Evolutionary conservation across 805 yeast species (phyloP).

Genomic region (Yamadazyma laniorum): DNA sequence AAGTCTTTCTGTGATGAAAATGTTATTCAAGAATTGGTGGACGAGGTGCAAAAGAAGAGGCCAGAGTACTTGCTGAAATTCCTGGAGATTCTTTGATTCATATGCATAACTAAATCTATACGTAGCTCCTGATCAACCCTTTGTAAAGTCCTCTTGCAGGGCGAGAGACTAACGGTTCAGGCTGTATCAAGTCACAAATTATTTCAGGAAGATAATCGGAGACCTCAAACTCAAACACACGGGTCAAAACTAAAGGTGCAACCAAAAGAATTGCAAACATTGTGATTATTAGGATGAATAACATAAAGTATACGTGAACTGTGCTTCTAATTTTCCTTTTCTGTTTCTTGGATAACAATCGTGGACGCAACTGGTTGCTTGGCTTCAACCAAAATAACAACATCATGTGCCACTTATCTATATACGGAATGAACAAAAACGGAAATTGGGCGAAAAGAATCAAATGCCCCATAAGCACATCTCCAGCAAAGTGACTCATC

Average conservation of each 20-base stretch:
- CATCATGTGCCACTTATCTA: constrained; percentile 66
- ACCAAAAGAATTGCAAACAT: constrained; percentile 33
- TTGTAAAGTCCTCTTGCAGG: constrained; percentile 43
- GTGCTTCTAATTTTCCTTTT: constrained; percentile 36
- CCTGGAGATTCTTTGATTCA: background rate
- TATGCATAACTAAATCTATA: background rate
- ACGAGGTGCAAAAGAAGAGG: background rate
- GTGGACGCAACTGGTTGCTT: constrained; percentile 47
- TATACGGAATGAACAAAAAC: constrained; percentile 57
- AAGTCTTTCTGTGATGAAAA: constrained; percentile 29
- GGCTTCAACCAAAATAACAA: constrained; percentile 69
- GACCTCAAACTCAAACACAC: constrained; percentile 37
- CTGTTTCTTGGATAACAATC: constrained; percentile 43
- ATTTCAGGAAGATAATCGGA: constrained; percentile 40
- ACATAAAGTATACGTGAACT: constrained; percentile 29
- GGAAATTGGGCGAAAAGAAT: constrained; percentile 61
- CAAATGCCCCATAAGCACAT: constrained; percentile 57
- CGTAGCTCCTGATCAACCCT: constrained; percentile 12
- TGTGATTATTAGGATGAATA: constrained; percentile 30
- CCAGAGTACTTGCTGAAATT: background rate
- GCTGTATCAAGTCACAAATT: constrained; percentile 39
- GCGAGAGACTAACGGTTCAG: constrained; percentile 26
- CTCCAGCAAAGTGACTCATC: constrained; percentile 66
- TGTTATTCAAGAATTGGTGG: constrained; percentile 11
- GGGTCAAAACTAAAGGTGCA: constrained; percentile 37